phyloP scores from a whole-genome alignment of 768 basidiomycete genomes.

The Suillus brevipes region DNA sequence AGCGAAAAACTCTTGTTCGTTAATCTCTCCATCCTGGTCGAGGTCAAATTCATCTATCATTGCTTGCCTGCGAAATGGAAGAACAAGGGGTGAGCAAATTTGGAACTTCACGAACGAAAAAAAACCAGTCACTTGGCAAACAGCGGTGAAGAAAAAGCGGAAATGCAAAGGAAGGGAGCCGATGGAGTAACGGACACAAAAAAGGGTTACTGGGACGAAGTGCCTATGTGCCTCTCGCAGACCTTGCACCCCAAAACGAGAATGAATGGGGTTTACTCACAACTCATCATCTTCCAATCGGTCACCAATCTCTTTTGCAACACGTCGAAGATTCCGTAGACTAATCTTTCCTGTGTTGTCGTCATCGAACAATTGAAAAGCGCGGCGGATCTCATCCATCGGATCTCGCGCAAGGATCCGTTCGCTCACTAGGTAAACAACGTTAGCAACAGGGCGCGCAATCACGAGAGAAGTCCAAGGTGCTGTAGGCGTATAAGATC shows the following conservation, averaged over 20 bases:
- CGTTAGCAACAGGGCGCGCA: slow-evolving; percentile 15
- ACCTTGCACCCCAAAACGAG: slow-evolving; percentile 19
- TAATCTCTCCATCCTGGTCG: slow-evolving; percentile 97
- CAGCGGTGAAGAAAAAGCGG: slow-evolving; percentile 27
- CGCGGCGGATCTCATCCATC: slow-evolving; percentile 92
- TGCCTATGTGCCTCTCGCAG: slow-evolving; percentile 23
- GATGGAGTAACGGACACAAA: slow-evolving; percentile 25
- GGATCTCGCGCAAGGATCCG: slow-evolving; percentile 93
- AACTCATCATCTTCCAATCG: slow-evolving; percentile 93
- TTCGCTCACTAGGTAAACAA: slow-evolving; percentile 75
- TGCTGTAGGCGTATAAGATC: not conserved
- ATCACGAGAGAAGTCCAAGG: not conserved
- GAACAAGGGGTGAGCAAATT: slow-evolving; percentile 33
- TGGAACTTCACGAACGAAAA: slow-evolving; percentile 17
- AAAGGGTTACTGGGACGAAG: slow-evolving; percentile 28
- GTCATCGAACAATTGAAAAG: slow-evolving; percentile 96
- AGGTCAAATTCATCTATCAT: slow-evolving; percentile 99
- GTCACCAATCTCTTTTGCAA: slow-evolving; percentile 97
- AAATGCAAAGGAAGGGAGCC: slow-evolving; percentile 17
- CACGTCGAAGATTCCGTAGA: slow-evolving; percentile 84
- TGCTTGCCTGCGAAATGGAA: slow-evolving; percentile 71
- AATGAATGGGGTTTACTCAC: slow-evolving; percentile 51
- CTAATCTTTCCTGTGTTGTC: slow-evolving; percentile 94
- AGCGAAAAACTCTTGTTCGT: slow-evolving; percentile 92
- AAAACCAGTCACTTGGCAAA: slow-evolving; percentile 18